Percentiles rank a stretch among this genome's conserved stretches.
Evolutionary conservation across 768 basidiomycete species (phyloP).

Genomic region (Botryobasidium botryosum): DNA sequence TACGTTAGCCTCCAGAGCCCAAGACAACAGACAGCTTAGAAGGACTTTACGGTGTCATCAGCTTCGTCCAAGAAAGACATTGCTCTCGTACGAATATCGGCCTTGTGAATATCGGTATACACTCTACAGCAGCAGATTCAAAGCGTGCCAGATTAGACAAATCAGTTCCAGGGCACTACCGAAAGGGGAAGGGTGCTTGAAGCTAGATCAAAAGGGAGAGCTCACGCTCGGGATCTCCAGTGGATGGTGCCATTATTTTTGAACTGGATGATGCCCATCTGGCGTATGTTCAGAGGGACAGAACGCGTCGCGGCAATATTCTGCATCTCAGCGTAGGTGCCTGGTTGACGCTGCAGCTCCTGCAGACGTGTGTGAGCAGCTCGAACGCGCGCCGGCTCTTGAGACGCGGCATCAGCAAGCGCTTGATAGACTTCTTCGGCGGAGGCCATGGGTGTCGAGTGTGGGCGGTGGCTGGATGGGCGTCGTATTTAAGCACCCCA

Average conservation of each 20-base stretch:
- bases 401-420: slow-evolving; percentile 52
- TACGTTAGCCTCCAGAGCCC: slow-evolving; percentile 1
- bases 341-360: slow-evolving; percentile 46
- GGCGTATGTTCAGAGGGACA: slow-evolving; percentile 48
- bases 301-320: slow-evolving; percentile 45
- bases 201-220: not conserved
- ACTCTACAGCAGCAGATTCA: too few relatives aligned
- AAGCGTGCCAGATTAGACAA: not conserved
- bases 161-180: not conserved
- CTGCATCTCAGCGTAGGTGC: slow-evolving; percentile 53
- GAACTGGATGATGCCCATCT: slow-evolving; percentile 77
- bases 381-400: slow-evolving; percentile 36
- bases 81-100: slow-evolving; percentile 44
- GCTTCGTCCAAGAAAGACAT: slow-evolving; percentile 55
- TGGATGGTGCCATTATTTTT: slow-evolving; percentile 61
- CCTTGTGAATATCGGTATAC: slow-evolving; percentile 49
- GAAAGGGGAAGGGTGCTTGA: not conserved
- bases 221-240: slow-evolving; percentile 67
- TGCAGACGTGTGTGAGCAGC: slow-evolving; percentile 45
- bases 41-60: slow-evolving; percentile 48
- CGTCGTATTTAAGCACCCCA: too few relatives aligned
- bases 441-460: too few relatives aligned
- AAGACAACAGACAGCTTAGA: not conserved
- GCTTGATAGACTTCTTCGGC: slow-evolving; percentile 57
- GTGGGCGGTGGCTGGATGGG: too few relatives aligned